Evolutionary conservation across 768 basidiomycete species (phyloP), one percentile per base, ranked within the genome.

Genomic region (Gyrodon lividus): DNA sequence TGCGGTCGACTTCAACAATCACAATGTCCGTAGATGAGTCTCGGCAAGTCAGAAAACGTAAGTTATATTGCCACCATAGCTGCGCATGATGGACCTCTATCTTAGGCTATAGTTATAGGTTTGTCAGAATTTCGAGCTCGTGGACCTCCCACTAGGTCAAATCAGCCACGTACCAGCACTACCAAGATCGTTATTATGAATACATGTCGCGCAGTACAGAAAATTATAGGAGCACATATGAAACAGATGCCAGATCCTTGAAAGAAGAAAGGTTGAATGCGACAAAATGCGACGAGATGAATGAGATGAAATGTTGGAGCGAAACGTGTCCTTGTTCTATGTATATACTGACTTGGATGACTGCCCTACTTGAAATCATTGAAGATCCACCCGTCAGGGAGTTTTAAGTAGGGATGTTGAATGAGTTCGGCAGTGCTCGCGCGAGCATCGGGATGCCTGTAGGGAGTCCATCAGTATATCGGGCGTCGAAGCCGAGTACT

Each of bases 391-490:
- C 78, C 86, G 42, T 76, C 77, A 52, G 85, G 81, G 52, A 91
- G 79, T 59, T 70, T 72, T 46, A 93, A 80, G 74, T 90, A 97
- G 35, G 79, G 80, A 70, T 97, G 92, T 57, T 77, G 77, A 55
- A 87, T 80, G 51, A 96, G 79, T 62, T 92, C 90, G 31, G 82
- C 74, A 30, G 93, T 88, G 23, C 74, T 82, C 2, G 93, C 89
- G 31, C 94, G 86, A 57, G 90, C 82, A 47, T 88, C 83, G 8
- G 93, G 93, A 63, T 94, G 84, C 55, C 89, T 92, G 52, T 19
- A 52, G 49, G 40, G 30, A 24, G 0, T 16, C 7, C 9, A 16
- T 63, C 4, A 60, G 48, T 38, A 46, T 17, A 19, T 26, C 50
- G 28, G 28, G 8, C 28, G 10, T 28, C 4, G 28, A 23, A 35